Evolutionary conservation across 345 rosid species (phyloP), one percentile per base, ranked within the genome.

Genomic region (Garcia nutans): DNA sequence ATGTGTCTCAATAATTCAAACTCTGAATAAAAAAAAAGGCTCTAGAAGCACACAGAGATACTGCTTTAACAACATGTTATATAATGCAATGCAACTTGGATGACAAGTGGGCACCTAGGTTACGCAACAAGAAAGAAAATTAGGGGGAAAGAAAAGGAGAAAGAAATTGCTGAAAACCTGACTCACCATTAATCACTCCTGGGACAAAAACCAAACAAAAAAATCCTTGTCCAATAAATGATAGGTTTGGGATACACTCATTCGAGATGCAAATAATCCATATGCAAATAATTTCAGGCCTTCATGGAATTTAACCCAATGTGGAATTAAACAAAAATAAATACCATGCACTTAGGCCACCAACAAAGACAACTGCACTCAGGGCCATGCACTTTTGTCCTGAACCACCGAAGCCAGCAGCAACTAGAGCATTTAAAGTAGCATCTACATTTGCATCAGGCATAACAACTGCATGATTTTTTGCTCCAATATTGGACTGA

Each of bases 351-450:
- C 75, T 66, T 65, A 77, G 76, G 75, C 82, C 87, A 82, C 94
- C 94, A 71, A 90, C 87, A 75, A 90, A 88, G 55, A 90, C 76
- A 66, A 78, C 87, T 3, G 84, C 79, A 81, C 82, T 78, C 44
- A 88, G 78, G 49, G 89, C 82, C 78, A 71, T 79, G 78, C 89
- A 85, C 74, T 84, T 87, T 57, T 90, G 94, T 76, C 92, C 94
- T 54, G 86, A 89, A 63, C 84, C 85, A 68, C 94, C 90, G 81
- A 90, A 88, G 31, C 89, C 92, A 73, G 87, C 82, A 69, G 89
- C 85, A 75, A 78, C 90, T 55, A 90, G 41, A 70, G 87, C 84
- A 80, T 83, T 79, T 78, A 90, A 47, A 78, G 94, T 88, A 78
- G 87, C 85, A 63, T 84, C 94, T 64, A 78, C 55, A 63, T 73